Percentiles rank a stretch among this genome's conserved stretches.
phyloP scores from a whole-genome alignment of 2,329 filamentous ascomycete genomes.

The Phyllosticta capitalensis region DNA sequence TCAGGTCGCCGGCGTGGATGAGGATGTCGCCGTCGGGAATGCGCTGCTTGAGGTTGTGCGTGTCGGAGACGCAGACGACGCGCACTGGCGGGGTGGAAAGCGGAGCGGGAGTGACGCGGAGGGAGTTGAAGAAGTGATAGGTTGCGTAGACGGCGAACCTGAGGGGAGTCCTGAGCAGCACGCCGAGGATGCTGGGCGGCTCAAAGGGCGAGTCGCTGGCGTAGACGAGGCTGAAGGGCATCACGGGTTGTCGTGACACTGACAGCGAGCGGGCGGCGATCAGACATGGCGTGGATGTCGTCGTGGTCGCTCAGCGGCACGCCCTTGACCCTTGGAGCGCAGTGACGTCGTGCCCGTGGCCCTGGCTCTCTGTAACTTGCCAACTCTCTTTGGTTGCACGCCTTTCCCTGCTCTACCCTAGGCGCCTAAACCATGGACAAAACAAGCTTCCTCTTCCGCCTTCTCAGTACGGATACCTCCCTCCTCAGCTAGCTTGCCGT shows the following conservation, averaged over 20 bases:
- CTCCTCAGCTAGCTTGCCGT: neutral
- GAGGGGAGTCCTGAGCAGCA: slow-evolving; percentile 5
- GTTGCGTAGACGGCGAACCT: slow-evolving; percentile 39
- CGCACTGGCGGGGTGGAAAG: slow-evolving; percentile 50
- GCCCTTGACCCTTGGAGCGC: neutral
- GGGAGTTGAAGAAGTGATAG: slow-evolving; percentile 54
- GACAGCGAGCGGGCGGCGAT: neutral
- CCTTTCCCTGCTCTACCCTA: neutral
- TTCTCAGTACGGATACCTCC: slow-evolving; percentile 3
- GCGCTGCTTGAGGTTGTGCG: slow-evolving; percentile 55
- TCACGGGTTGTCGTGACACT: neutral
- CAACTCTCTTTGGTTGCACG: neutral
- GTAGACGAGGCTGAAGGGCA: slow-evolving; percentile 6
- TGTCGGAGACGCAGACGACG: slow-evolving; percentile 85
- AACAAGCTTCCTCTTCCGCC: slow-evolving; percentile 7
- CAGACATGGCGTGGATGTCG: neutral
- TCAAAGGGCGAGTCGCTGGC: slow-evolving; percentile 8
- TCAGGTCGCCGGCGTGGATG: slow-evolving; percentile 83
- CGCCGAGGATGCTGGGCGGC: slow-evolving; percentile 1
- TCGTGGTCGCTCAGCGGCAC: neutral
- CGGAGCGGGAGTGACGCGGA: slow-evolving; percentile 57
- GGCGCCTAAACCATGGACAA: neutral
- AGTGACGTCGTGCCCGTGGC: neutral
- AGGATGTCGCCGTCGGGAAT: slow-evolving; percentile 74
- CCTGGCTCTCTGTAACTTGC: neutral